phyloP scores from a whole-genome alignment of 208 protist genomes.

The Leishmania gerbilli region DNA sequence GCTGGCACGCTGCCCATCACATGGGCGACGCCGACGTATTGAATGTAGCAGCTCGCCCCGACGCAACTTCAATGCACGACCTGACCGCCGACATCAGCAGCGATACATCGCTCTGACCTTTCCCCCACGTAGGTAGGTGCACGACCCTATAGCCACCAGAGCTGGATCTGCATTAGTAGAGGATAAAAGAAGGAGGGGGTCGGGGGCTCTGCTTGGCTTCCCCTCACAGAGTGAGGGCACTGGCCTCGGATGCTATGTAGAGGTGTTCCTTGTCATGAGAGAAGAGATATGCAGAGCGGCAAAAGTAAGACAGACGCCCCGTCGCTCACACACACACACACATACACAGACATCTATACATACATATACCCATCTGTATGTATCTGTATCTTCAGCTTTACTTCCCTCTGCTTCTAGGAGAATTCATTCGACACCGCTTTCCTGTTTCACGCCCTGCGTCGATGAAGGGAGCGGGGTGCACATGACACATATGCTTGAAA shows the following conservation, averaged over 20 bases:
- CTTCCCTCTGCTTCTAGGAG: no score
- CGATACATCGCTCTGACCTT: background rate
- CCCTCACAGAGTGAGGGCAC: no score
- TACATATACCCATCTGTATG: background rate
- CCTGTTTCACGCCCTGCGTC: no score
- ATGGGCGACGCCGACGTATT: background rate
- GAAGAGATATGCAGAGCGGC: background rate
- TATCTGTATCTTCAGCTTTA: no score
- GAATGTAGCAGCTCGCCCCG: background rate
- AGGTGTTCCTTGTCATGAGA: background rate
- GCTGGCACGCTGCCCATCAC: background rate
- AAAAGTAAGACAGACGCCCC: background rate
- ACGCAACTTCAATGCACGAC: background rate
- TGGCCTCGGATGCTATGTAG: no score
- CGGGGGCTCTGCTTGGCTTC: background rate
- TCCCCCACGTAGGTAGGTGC: background rate
- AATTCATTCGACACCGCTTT: no score
- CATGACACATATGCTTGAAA: background rate
- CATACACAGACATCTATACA: background rate
- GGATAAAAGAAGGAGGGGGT: background rate
- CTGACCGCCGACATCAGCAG: background rate
- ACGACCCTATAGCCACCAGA: background rate
- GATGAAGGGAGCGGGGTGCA: no score
- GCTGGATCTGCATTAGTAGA: background rate
- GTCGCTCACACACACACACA: background rate